Evolutionary conservation across 495 filamentous ascomycete species (phyloP).

Genomic region (Annulohypoxylon nitens): DNA sequence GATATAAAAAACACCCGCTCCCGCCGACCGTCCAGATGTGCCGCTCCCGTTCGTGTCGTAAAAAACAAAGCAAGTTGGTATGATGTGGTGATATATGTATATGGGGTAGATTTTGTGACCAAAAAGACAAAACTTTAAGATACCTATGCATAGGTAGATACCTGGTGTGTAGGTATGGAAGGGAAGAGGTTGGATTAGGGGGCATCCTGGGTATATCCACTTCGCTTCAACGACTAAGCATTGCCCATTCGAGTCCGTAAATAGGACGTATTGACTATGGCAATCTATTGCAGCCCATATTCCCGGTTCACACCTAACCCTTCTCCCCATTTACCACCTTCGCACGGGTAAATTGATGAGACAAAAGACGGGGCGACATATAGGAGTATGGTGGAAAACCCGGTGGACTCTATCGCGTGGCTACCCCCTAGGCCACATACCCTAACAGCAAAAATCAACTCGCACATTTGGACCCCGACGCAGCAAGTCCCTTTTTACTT

Average conservation of each 20-base stretch:
- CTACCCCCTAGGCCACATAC: neutral
- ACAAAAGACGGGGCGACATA: neutral
- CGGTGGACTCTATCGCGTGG: neutral
- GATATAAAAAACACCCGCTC: slow-evolving; percentile 1
- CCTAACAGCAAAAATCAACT: slow-evolving; percentile 2
- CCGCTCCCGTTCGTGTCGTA: slow-evolving; percentile 23
- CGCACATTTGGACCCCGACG: slow-evolving; percentile 11
- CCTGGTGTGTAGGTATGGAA: neutral
- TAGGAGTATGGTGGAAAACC: slow-evolving; percentile 12
- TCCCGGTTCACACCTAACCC: neutral
- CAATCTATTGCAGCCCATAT: neutral
- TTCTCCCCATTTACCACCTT: neutral
- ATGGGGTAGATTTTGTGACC: slow-evolving; percentile 30
- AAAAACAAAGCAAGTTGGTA: neutral
- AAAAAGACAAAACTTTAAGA: slow-evolving; percentile 3
- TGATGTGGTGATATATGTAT: neutral
- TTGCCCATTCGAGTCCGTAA: neutral
- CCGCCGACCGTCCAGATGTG: slow-evolving; percentile 9
- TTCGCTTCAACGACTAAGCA: slow-evolving; percentile 5
- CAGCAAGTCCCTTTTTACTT: neutral
- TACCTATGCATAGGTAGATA: neutral
- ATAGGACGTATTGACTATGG: slow-evolving; percentile 1
- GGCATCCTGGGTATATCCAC: slow-evolving; percentile 25
- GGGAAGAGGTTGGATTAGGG: slow-evolving; percentile 4
- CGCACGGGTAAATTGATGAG: slow-evolving; percentile 5